These are phyloP conservation scores for Nicotiana noctiflora DNA, from an alignment of 257 asterid species.

Conservation along the genomic window DNA sequence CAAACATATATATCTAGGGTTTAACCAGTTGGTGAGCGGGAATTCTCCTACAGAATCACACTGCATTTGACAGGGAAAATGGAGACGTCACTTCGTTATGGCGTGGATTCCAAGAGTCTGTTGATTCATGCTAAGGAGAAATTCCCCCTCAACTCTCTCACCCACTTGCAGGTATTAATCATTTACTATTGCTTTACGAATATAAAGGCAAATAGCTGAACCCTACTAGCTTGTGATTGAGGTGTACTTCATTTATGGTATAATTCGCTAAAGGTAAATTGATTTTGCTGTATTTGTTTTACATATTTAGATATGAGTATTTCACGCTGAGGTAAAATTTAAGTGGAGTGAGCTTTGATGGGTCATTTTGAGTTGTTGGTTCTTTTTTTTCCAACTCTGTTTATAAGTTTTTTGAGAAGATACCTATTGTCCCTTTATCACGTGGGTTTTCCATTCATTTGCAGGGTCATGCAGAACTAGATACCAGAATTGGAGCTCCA, in stretches of 20 bases:
- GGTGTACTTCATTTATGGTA: background rate
- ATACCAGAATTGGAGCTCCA: conserved; percentile 72
- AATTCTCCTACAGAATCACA: background rate
- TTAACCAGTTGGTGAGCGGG: background rate
- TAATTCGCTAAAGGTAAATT: background rate
- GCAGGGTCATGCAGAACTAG: conserved; percentile 82
- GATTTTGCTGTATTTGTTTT: background rate
- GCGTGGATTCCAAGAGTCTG: conserved; percentile 64
- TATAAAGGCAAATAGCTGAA: background rate
- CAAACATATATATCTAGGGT: background rate
- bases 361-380: background rate
- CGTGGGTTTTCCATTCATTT: background rate
- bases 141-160: conserved; percentile 40
- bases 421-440: background rate
- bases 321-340: background rate
- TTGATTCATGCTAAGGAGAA: conserved; percentile 80
- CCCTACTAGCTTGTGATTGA: background rate
- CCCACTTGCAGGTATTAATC: conserved; percentile 51
- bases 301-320: background rate
- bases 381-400: background rate
- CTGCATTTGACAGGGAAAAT: conserved; percentile 16
- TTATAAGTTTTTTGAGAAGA: background rate
- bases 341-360: background rate
- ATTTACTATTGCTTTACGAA: background rate
- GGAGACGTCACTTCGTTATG: conserved; percentile 88